Base-by-base conservation (phyloP, 495 filamentous ascomycete species). In the Poronia punctata region DNA sequence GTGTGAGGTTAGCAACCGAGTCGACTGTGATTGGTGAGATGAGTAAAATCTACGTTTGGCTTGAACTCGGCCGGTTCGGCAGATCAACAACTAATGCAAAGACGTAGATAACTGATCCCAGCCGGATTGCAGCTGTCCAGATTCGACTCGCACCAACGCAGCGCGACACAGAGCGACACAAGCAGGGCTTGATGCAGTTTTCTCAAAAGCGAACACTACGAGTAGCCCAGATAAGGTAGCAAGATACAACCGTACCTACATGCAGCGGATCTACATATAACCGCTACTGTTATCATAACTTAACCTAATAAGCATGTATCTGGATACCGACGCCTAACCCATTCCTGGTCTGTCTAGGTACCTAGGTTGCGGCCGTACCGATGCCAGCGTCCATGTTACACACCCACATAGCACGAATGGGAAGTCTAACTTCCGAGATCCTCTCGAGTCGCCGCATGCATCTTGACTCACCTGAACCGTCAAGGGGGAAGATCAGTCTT, bases 381-480 rank as follows among this genome's bases (percentile, higher is more conserved):
- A 45, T 16, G 27, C 34, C 33, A 37, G 24, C 34, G 24, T 30
- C 17, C 21, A 38, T 45, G 42, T 38, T 38, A 45, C 42, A 36
- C 42, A 45, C 27, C 31, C 34, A n/a, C 38, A 35, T 35, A 45
- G 18, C 14, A 1, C 20, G n/a, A 45, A 37, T 36, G 23, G 26
- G 34, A 38, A 19, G 21, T 7, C 21, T 25, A 25, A 38, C 33
- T 45, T 44, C 32, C 41, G 41, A 38, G 41, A 44, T 44, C 33
- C 41, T 44, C 33, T 44, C 41, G 32, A 14, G 26, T 38, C 32
- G 34, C 35, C 42, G 42, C 42, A 45, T 45, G 42, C 42, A 11
- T 33, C 34, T 33, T 28, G 42, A 35, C 35, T 45, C 42, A 45
- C 42, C 42, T 45, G 42, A 45, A 45, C 33, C 28, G 42, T 29